Evolutionary conservation across 495 filamentous ascomycete genomes (phyloP), one percentile per base, ranked within the genome.

Genomic region (Halenospora varia): DNA sequence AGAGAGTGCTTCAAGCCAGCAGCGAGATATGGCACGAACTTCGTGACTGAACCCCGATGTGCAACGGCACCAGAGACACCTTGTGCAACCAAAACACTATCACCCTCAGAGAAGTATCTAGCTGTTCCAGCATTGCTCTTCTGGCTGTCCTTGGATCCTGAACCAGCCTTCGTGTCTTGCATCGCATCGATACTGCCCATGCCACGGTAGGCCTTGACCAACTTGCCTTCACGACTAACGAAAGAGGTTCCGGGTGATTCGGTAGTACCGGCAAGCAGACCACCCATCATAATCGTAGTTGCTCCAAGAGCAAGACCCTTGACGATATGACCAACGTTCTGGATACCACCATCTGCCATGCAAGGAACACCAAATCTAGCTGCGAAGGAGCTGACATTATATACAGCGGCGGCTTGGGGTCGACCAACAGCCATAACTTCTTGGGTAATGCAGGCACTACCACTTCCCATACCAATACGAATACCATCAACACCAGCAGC

Each of bases 141-240:
- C 73, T 93, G 90, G 76, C 79, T 81, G 66, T 90, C 81, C 73
- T 87, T 88, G 55, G 67, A 64, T 29, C 86, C 89, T 15, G 90
- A 84, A 25, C 85, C 89, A 18, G 90, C 87, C 77, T 96, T 97
- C 82, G 90, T 95, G 73, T 97, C 93, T 73, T 99, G 95, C 94
- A 99, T 99, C 54, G 93, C 94, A 66, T 96, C 94, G 68, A 99
- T 99, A 67, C 82, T 88, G 63, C 94, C 94, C 94, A 99, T 99
- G 48, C 94, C 94, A 72, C 94, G 85, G 79, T 99, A 99, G 50
- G 94, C 92, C 80, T 99, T 99, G 71, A 97, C 93, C 25, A 99
- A 85, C 80, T 97, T 90, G 24, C 94, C 94, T 70, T 97, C 94
- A 49, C 86, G 84, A 67, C 88, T 91, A 58, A 99, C 89, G 67